These are phyloP conservation scores for Trichoderma gracile DNA, from an alignment of 2,329 filamentous ascomycete genomes.

Conservation along the genomic window DNA sequence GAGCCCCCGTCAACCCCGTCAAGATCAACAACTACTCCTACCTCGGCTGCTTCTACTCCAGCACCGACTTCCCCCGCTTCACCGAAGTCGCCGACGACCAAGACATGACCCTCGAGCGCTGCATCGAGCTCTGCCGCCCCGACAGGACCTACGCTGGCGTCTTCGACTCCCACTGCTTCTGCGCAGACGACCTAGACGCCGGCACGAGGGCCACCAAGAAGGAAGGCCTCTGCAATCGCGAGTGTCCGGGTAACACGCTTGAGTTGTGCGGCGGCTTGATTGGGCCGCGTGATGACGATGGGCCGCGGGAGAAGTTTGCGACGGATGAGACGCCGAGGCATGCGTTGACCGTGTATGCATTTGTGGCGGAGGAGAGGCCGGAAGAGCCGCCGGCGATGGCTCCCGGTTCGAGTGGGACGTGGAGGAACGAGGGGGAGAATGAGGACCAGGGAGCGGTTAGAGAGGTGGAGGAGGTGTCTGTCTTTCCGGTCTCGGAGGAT, in stretches of 20 bases:
- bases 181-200: conserved; percentile 44
- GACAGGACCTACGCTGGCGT: conserved; percentile 44
- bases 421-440: conserved; percentile 16
- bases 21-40: conserved; percentile 39
- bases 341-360: conserved; percentile 49
- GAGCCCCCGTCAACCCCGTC: conserved; percentile 35
- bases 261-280: conserved; percentile 47
- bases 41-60: conserved; percentile 48
- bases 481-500: conserved; percentile 18
- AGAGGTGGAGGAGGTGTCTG: not conserved
- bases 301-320: not conserved
- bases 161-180: conserved; percentile 48
- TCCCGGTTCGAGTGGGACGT: conserved; percentile 26
- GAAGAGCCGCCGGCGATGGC: conserved; percentile 41
- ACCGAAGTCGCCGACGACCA: conserved; percentile 32
- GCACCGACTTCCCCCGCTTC: conserved; percentile 41
- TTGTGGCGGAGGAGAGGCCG: conserved; percentile 36
- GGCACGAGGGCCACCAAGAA: conserved; percentile 41
- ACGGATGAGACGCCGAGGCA: conserved; percentile 28
- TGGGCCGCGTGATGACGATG: not conserved
- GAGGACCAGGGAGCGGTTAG: not conserved
- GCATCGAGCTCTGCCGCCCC: conserved; percentile 40
- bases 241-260: conserved; percentile 45
- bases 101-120: conserved; percentile 45
- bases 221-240: conserved; percentile 39